Percentiles rank a stretch among this genome's conserved stretches.
Conservation (phyloP, 2,329 filamentous ascomycete species). For the Botrytis medusae region DNA sequence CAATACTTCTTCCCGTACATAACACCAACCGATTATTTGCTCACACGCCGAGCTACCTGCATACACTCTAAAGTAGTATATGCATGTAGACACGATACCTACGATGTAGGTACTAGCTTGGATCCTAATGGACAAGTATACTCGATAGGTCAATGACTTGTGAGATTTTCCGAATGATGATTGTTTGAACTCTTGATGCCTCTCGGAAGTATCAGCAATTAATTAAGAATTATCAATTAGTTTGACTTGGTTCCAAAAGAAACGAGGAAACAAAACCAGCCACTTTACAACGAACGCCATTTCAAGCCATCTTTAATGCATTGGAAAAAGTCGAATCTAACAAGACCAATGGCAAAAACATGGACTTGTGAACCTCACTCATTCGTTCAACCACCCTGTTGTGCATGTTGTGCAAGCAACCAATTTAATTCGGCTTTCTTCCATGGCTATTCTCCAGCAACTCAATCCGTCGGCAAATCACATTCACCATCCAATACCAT, state of each 20-base stretch:
- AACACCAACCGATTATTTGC: conserved; percentile 15
- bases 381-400: conserved; percentile 5
- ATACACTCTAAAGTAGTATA: conserved; percentile 12
- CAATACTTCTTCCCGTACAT: conserved; percentile 5
- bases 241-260: background rate
- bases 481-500: background rate
- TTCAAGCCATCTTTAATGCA: conserved; percentile 15
- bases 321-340: background rate
- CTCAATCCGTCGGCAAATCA: background rate
- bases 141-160: conserved; percentile 7
- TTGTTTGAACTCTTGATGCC: background rate
- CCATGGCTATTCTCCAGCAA: conserved; percentile 9
- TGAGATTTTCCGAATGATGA: background rate
- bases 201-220: background rate
- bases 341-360: conserved; percentile 7
- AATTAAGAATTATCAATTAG: background rate
- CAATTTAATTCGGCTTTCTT: background rate
- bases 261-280: conserved; percentile 1
- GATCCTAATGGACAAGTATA: background rate
- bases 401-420: conserved; percentile 6
- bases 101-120: background rate
- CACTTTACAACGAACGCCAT: conserved; percentile 9
- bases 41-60: conserved; percentile 5
- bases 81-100: conserved; percentile 13
- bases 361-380: background rate